Conservation (phyloP, 352 stramenopile genomes). For the Phytophthora melonis region DNA sequence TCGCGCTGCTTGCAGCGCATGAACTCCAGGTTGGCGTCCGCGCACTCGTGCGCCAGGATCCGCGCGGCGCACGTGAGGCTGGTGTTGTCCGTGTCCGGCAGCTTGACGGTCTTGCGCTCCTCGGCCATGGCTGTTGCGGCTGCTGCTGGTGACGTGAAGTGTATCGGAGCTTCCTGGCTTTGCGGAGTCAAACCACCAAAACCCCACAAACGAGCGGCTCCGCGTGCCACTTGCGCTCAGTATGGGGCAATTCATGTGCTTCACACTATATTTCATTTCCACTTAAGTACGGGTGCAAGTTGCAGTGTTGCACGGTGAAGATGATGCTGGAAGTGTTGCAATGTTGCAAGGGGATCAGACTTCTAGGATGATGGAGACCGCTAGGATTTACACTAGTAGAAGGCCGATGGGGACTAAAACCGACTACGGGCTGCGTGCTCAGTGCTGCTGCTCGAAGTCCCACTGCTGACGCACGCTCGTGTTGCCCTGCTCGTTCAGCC, state of each 20-base stretch:
- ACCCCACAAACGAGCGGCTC: constrained; percentile 39
- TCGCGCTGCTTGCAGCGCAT: constrained; percentile 89
- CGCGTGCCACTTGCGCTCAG: neutral
- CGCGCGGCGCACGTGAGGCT: constrained; percentile 87
- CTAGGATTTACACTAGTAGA: constrained; percentile 24
- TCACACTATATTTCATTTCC: neutral
- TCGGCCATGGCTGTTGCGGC: constrained; percentile 32
- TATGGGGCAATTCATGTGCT: neutral
- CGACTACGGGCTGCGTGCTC: neutral
- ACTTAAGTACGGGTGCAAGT: neutral
- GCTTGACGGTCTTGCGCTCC: constrained; percentile 61
- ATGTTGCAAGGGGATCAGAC: constrained; percentile 8
- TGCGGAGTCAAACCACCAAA: constrained; percentile 42
- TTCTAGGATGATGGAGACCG: constrained; percentile 25
- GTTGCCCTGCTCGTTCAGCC: constrained; percentile 66
- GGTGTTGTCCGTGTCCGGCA: constrained; percentile 89
- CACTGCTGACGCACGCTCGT: constrained; percentile 84
- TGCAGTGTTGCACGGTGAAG: neutral
- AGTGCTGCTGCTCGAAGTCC: constrained; percentile 79
- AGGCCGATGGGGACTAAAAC: constrained; percentile 1
- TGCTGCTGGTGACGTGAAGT: constrained; percentile 3
- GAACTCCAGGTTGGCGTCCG: constrained; percentile 86
- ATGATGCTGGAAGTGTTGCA: constrained; percentile 3
- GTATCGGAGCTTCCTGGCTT: constrained; percentile 18
- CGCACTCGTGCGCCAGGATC: constrained; percentile 86